Percentiles rank a stretch among this genome's conserved stretches.
phyloP scores from a whole-genome alignment of 2,329 filamentous ascomycete species.

The Lanzia echinophila region DNA sequence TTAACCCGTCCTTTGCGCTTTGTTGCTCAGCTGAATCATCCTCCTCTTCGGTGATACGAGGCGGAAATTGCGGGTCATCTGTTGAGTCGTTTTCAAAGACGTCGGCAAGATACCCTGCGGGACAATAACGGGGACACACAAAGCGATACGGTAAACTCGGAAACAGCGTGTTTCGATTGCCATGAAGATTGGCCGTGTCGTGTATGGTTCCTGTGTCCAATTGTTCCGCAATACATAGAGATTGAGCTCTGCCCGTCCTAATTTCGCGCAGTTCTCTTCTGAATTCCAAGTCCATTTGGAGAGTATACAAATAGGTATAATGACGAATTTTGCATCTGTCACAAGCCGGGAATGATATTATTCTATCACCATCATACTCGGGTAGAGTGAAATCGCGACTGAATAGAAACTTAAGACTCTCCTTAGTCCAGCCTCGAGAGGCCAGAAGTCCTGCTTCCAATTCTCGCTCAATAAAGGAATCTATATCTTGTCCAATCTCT shows the following conservation, averaged over 20 bases:
- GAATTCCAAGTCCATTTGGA: background rate
- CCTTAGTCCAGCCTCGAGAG: background rate
- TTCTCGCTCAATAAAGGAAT: background rate
- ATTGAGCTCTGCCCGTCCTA: background rate
- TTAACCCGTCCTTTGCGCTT: no score
- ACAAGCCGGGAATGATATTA: background rate
- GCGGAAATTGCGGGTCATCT: background rate
- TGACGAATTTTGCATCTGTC: background rate
- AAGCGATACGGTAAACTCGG: background rate
- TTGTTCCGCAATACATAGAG: background rate
- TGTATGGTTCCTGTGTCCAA: no score
- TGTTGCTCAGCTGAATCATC: no score
- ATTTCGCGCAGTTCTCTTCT: conserved; percentile 1
- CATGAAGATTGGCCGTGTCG: background rate
- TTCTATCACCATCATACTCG: background rate
- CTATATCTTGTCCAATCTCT: background rate
- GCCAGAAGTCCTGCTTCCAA: background rate
- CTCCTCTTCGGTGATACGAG: background rate
- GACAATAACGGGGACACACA: background rate
- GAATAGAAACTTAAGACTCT: background rate
- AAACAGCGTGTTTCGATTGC: no score
- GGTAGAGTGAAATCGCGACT: background rate
- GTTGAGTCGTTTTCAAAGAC: background rate
- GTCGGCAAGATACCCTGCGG: background rate
- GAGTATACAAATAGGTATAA: background rate